Base-by-base conservation (phyloP, 768 basidiomycete genomes). In the Pleurotus djamor region DNA sequence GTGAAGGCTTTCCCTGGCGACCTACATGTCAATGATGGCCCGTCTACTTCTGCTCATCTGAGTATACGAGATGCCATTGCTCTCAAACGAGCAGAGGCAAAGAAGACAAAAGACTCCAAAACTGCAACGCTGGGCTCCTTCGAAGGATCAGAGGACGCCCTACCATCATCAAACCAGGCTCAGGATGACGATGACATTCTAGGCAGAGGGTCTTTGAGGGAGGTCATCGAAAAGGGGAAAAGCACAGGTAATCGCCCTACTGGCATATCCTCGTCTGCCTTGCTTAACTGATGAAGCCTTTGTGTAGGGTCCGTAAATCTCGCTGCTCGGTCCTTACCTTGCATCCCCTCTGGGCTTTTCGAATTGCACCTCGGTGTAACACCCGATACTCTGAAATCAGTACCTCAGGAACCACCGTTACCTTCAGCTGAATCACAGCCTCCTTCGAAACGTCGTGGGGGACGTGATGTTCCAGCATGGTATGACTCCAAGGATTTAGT, bases 31-130 rank as follows among this genome's bases (percentile, higher is more conserved):
- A n/a, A 61, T 32, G 61, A 67, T 21, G 65, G 68, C n/a, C 54
- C 70, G 12, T 62, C 68, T 44, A 55, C 68, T 17, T 51, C 67
- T 14, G 67, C 68, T 35, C 67, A 78, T 34, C 68, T 80, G 14
- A 91, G 81, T 66, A 80, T 92, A 62, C 86, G 86, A 64, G 92
- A 92, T 61, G 88, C 86, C 12, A 92, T 94, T 67, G 91, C 91
- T 2, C 74, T 91, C 48, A 90, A 83, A 61, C 79, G 91, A 45
- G 90, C 91, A 0, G 88, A 92, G 66, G 89, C 86, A 0, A 91
- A 87, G 74, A 92, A 91, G 66, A 17, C 54, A 44, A 44, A 37
- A 41, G 54, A 45, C 14, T 43, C 14, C 17, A 41, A 38, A 33
- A 44, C 10, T 56, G 70, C 76, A 49, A 60, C 57, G 7, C 64